phyloP scores from a whole-genome alignment of 768 basidiomycete species.

The Lactarius sanguifluus region DNA sequence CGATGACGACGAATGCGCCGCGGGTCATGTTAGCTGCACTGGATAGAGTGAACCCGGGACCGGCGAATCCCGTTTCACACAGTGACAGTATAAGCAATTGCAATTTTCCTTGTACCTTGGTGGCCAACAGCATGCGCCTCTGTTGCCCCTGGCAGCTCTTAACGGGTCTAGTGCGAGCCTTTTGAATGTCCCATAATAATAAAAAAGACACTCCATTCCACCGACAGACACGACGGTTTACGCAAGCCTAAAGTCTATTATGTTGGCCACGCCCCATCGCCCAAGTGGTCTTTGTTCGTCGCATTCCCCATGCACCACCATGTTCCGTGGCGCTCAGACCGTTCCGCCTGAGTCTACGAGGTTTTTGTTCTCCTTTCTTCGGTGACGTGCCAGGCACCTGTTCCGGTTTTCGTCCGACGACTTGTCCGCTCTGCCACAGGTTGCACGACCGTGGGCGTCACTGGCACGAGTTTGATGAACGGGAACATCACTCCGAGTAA shows the following conservation, averaged over 20 bases:
- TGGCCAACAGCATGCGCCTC: not conserved
- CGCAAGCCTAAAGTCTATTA: slow-evolving; percentile 16
- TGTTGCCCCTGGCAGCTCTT: not conserved
- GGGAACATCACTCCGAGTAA: not conserved
- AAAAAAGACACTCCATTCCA: not conserved
- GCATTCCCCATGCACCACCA: slow-evolving; percentile 1
- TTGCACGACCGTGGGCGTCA: slow-evolving; percentile 5
- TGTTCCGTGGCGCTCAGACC: not conserved
- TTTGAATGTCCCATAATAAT: not conserved
- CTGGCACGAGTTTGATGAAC: not conserved
- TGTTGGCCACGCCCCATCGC: not conserved
- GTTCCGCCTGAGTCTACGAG: not conserved
- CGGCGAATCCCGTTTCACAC: not conserved
- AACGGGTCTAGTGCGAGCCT: not conserved
- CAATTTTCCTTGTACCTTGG: not conserved
- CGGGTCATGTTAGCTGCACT: slow-evolving; percentile 35
- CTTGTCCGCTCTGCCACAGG: not conserved
- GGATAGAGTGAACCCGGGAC: not conserved
- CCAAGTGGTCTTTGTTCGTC: not conserved
- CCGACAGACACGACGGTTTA: slow-evolving; percentile 17
- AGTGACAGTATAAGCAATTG: not conserved
- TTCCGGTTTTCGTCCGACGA: not conserved
- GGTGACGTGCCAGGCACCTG: not conserved
- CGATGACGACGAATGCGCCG: slow-evolving; percentile 88
- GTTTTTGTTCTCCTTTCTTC: not conserved